Evolutionary conservation across 2,329 filamentous ascomycete species (phyloP).

Genomic region (Botrytis elliptica): DNA sequence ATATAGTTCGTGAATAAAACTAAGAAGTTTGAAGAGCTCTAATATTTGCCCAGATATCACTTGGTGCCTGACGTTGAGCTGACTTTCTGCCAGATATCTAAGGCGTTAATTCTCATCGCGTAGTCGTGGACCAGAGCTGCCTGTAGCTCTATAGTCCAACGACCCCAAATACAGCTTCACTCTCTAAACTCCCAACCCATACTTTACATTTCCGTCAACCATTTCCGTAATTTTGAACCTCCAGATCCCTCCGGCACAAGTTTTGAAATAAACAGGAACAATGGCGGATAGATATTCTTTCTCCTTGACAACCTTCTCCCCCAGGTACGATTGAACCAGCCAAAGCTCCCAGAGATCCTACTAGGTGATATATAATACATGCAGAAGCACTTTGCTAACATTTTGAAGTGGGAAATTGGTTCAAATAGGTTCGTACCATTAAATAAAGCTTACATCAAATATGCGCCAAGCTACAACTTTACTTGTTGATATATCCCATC

Average conservation of each 20-base stretch:
- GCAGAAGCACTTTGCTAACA: constrained; percentile 29
- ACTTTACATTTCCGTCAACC: constrained; percentile 18
- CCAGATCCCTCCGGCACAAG: constrained; percentile 12
- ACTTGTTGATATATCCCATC: constrained; percentile 23
- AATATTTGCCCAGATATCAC: not conserved
- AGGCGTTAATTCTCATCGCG: constrained; percentile 26
- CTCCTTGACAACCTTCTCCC: constrained; percentile 98
- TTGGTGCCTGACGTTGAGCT: constrained; percentile 17
- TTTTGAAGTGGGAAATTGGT: constrained; percentile 87
- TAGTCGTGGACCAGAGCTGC: constrained; percentile 28
- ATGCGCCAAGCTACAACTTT: constrained; percentile 21
- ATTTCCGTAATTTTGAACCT: constrained; percentile 10
- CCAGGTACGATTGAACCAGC: constrained; percentile 67
- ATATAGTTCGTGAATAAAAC: not conserved
- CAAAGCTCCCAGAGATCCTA: constrained; percentile 27
- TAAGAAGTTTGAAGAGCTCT: not conserved
- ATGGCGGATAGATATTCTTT: constrained; percentile 99
- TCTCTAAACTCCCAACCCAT: constrained; percentile 22
- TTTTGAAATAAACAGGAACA: constrained; percentile 37
- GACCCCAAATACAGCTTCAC: constrained; percentile 29
- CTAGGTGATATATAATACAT: constrained; percentile 22
- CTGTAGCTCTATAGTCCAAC: constrained; percentile 24
- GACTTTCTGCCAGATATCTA: not conserved
- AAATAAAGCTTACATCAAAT: constrained; percentile 7
- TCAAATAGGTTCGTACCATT: constrained; percentile 73